Percentiles rank a stretch among this genome's conserved stretches.
Evolutionary conservation across 139 green algal genomes (phyloP).

Genomic region (Chlorella sp.): DNA sequence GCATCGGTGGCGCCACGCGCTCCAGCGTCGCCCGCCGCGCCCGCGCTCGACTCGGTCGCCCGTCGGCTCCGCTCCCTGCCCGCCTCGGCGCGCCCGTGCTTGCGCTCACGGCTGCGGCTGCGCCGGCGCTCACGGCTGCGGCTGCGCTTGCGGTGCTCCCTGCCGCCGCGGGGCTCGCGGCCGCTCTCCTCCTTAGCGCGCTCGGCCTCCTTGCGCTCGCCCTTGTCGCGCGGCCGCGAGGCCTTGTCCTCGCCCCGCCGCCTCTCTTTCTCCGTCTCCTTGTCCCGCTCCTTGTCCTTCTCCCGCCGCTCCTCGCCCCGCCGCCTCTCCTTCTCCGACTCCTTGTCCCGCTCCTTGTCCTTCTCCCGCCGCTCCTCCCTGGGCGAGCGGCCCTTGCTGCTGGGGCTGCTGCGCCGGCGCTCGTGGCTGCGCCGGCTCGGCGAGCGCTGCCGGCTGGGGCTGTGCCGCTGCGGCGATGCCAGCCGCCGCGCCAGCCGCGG

Average conservation of each 20-base stretch:
- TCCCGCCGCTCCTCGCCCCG: not conserved
- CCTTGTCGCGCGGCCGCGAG: too few relatives aligned
- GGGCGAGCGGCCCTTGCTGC: not conserved
- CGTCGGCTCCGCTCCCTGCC: not conserved
- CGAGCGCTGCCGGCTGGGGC: not conserved
- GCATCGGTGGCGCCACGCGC: not conserved
- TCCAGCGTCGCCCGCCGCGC: constrained; percentile 9
- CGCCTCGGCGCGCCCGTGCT: not conserved
- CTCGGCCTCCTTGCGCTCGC: too few relatives aligned
- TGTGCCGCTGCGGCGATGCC: not conserved
- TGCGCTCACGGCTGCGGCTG: constrained; percentile 17
- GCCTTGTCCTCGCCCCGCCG: too few relatives aligned
- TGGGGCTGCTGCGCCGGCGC: not conserved
- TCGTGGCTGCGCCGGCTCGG: not conserved
- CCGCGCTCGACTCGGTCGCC: constrained; percentile 2
- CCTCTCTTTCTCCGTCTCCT: constrained; percentile 9
- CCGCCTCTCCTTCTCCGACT: not conserved
- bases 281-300: not conserved
- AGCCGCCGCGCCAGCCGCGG: not conserved
- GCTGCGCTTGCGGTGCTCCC: not conserved
- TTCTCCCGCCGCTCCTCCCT: not conserved
- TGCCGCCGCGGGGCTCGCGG: too few relatives aligned
- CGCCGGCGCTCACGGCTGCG: not conserved
- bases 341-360: not conserved
- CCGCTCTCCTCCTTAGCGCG: too few relatives aligned